phyloP scores from a whole-genome alignment of 257 asterid species.

The Nicotiana tomentosiformis region DNA sequence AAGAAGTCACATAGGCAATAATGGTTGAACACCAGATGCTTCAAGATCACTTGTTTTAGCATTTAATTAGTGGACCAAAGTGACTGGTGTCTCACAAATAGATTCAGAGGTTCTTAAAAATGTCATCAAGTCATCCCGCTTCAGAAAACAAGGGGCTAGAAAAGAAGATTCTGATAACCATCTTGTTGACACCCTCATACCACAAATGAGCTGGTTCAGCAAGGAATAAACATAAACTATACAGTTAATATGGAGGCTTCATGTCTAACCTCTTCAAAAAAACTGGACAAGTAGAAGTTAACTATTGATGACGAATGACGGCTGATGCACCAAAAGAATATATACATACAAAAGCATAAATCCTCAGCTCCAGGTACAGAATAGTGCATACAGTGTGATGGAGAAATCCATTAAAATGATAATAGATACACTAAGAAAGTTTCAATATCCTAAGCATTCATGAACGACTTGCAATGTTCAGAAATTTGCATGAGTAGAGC shows the following conservation, averaged over 20 bases:
- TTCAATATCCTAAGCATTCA: neutral
- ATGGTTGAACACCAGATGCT: neutral
- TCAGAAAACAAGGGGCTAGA: neutral
- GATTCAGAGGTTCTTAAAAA: neutral
- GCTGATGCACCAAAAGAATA: neutral
- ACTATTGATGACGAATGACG: neutral
- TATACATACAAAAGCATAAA: neutral
- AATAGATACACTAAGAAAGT: neutral
- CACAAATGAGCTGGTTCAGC: neutral
- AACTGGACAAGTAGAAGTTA: neutral
- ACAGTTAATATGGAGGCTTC: neutral
- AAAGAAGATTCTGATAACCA: neutral
- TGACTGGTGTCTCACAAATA: neutral
- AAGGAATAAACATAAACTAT: neutral
- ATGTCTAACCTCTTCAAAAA: neutral
- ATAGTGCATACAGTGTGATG: neutral
- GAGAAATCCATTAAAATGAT: neutral
- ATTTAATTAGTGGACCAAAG: neutral
- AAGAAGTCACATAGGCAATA: neutral
- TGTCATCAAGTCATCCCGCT: neutral
- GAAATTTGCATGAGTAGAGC: neutral
- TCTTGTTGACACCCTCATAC: neutral
- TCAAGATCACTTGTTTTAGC: neutral
- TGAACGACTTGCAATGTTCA: neutral
- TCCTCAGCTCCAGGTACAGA: constrained; percentile 1